Conservation (phyloP, 2,329 filamentous ascomycete genomes). For the Tolypocladium ophioglossoides region DNA sequence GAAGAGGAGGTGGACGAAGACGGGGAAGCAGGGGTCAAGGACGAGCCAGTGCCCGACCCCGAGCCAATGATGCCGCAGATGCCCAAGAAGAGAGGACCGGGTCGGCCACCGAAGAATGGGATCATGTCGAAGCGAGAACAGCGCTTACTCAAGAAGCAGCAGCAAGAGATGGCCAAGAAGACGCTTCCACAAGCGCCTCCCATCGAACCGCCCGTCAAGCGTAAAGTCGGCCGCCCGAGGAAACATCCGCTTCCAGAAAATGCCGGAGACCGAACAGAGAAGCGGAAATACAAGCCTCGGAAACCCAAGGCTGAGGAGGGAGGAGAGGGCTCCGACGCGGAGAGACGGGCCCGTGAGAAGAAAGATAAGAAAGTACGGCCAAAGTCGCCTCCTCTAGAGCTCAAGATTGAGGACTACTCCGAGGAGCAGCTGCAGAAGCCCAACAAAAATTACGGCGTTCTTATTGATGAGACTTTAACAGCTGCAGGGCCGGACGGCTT, state of each 20-base stretch:
- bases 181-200: constrained; percentile 35
- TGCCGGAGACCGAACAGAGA: constrained; percentile 43
- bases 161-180: constrained; percentile 38
- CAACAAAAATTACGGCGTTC: constrained; percentile 50
- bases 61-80: constrained; percentile 30
- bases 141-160: constrained; percentile 48
- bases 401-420: constrained; percentile 44
- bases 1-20: constrained; percentile 12
- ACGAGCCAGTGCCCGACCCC: constrained; percentile 17
- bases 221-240: constrained; percentile 54
- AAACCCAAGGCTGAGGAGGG: constrained; percentile 44
- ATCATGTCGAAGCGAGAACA: constrained; percentile 73
- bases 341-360: constrained; percentile 45
- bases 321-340: constrained; percentile 44
- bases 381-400: constrained; percentile 49
- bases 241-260: constrained; percentile 52
- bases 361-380: constrained; percentile 48
- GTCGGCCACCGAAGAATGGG: constrained; percentile 73
- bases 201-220: constrained; percentile 44
- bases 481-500: constrained; percentile 43
- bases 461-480: constrained; percentile 49
- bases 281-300: constrained; percentile 56
- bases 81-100: constrained; percentile 63
- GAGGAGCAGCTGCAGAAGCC: constrained; percentile 49
- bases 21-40: constrained; percentile 14